Base-by-base conservation (phyloP, 2,329 filamentous ascomycete genomes). In the Diplodia intermedia region DNA sequence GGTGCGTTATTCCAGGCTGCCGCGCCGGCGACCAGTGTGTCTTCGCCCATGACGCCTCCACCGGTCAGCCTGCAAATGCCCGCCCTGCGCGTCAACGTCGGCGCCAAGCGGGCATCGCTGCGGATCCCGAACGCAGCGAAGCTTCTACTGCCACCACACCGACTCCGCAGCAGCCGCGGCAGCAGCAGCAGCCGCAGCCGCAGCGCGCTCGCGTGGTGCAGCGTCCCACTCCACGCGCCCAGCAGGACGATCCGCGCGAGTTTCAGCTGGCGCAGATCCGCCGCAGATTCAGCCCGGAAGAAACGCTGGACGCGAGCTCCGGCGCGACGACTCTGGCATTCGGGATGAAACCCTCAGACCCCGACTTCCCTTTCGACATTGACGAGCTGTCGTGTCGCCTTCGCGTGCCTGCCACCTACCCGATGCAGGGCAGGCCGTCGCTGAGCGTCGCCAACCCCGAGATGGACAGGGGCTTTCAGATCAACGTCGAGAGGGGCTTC, bases 331-430 rank as follows among this genome's bases (percentile, higher is more conserved):
- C 86, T 18, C 78, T 94, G 49, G 79, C 82, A 11, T 91, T 94
- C 77, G 86, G 83, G 63, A 80, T 95, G 70, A 80, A 80, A 14
- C 92, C 92, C 5, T 93, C 91, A 6, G 92, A 95, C 75, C 92
- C 92, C 0, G 92, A 95, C 74, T 94, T 95, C 73, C 90, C 92
- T 0, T 94, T 92, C 77, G 90, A 93, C 70, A 82, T 94, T 74
- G 85, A 88, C 31, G 82, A 85, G 49, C 82, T 95, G 38, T 84
- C 91, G 50, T 94, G 91, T 75, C 83, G 87, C 53, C 80, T 95
- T 47, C 84, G 82, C 62, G 83, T 95, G 23, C 91, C 92, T 1
- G 76, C 75, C 11, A 79, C 78, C 20, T 94, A 91, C 77, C 91
- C 91, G 20, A 78, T 80, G 49, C 78, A 72, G 40, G 81, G 75